Conservation (phyloP, 2,329 filamentous ascomycete genomes). For the Ceratocystiopsis minuta region DNA sequence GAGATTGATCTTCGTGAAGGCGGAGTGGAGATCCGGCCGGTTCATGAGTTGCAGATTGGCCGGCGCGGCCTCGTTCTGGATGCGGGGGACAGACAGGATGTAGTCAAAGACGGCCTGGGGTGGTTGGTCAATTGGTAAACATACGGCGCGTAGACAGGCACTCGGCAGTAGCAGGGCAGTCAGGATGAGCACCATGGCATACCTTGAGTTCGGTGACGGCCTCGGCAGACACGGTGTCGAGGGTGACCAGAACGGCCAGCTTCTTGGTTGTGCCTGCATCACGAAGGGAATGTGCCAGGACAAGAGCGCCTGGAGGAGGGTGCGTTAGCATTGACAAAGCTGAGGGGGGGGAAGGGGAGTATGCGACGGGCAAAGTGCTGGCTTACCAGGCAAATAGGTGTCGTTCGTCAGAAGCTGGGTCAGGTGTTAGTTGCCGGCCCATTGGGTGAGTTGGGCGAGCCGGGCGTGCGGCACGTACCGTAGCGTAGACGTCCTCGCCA, state of each 20-base stretch:
- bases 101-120: constrained; percentile 66
- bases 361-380: too few species aligned
- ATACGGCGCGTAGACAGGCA: background rate
- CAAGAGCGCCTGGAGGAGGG: constrained; percentile 53
- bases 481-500: constrained; percentile 36
- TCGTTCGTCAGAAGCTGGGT: constrained; percentile 77
- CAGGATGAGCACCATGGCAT: constrained; percentile 9
- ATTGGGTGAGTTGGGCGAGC: too few species aligned
- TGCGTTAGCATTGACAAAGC: background rate
- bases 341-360: too few species aligned
- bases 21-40: constrained; percentile 72
- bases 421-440: too few species aligned
- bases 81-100: constrained; percentile 64
- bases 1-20: constrained; percentile 90
- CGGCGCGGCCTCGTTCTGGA: constrained; percentile 52
- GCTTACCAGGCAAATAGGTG: constrained; percentile 70
- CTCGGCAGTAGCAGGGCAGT: background rate
- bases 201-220: constrained; percentile 68
- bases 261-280: constrained; percentile 79
- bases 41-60: constrained; percentile 85
- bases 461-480: constrained; percentile 23
- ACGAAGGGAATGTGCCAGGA: constrained; percentile 83
- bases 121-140: background rate
- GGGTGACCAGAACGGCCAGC: constrained; percentile 67
- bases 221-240: constrained; percentile 56